phyloP scores from a whole-genome alignment of 805 yeast genomes.

The Nakazawaea molendinolei region DNA sequence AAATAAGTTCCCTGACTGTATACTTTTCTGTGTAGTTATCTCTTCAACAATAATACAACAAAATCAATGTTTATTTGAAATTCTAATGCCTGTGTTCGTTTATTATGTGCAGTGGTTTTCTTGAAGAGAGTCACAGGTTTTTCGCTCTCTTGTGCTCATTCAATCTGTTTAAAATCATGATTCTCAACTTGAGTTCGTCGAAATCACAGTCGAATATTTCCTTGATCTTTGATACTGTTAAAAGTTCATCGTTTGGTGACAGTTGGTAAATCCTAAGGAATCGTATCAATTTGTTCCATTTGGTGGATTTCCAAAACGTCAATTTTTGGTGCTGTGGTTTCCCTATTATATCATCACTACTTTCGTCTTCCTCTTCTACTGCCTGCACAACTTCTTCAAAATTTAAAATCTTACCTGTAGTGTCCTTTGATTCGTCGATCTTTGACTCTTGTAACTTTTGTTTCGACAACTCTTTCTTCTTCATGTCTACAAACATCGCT shows the following conservation, averaged over 20 bases:
- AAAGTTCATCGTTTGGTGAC: slow-evolving; percentile 2
- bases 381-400: slow-evolving; percentile 2
- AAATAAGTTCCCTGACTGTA: slow-evolving; percentile 46
- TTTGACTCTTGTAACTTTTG: background rate
- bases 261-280: slow-evolving; percentile 1
- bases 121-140: background rate
- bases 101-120: no score
- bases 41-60: background rate
- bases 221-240: background rate
- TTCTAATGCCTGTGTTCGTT: no score
- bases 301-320: background rate
- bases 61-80: background rate
- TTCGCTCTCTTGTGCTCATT: slow-evolving; percentile 1
- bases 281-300: slow-evolving; percentile 5
- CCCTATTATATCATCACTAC: background rate
- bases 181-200: slow-evolving; percentile 4
- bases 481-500: background rate
- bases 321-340: background rate
- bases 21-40: background rate
- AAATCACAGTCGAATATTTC: slow-evolving; percentile 7
- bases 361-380: slow-evolving; percentile 2
- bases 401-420: slow-evolving; percentile 9
- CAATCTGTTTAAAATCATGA: slow-evolving; percentile 2
- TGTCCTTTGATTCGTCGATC: background rate
- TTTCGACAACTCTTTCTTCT: background rate